A percentile compares a stretch with the other conserved stretches of the same genome.
Conservation (phyloP, 148 eudicot species). For the Cornus florida region DNA sequence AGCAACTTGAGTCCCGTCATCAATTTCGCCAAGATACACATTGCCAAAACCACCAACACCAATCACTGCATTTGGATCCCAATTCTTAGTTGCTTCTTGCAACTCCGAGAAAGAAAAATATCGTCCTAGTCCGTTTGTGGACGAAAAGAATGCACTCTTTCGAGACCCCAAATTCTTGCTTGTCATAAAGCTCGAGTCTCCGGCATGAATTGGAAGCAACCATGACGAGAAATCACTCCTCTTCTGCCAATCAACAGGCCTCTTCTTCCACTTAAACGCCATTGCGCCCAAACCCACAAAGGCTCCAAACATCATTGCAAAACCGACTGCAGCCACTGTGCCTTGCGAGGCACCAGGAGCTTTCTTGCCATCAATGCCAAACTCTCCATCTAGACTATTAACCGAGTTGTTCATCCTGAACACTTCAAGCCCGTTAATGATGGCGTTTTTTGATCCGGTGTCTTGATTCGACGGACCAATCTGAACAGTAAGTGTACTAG, state of each 20-base stretch:
- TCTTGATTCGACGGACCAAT: slow-evolving; percentile 54
- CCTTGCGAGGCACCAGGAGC: slow-evolving; percentile 21
- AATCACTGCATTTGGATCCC: slow-evolving; percentile 55
- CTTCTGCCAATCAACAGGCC: slow-evolving; percentile 84
- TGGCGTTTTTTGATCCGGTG: slow-evolving; percentile 53
- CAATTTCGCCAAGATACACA: slow-evolving; percentile 67
- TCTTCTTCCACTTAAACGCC: slow-evolving; percentile 80
- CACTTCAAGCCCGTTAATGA: slow-evolving; percentile 72
- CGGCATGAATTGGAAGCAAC: slow-evolving; percentile 78
- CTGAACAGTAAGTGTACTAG: slow-evolving; percentile 45
- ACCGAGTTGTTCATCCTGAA: slow-evolving; percentile 72
- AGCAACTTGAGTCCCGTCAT: slow-evolving; percentile 61
- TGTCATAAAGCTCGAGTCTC: slow-evolving; percentile 52
- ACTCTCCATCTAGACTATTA: slow-evolving; percentile 71
- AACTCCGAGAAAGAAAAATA: slow-evolving; percentile 66
- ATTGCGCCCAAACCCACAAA: slow-evolving; percentile 85
- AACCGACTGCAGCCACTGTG: slow-evolving; percentile 77
- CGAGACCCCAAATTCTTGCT: slow-evolving; percentile 64
- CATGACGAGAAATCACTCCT: slow-evolving; percentile 81
- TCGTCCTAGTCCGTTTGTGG: slow-evolving; percentile 66
- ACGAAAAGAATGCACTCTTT: slow-evolving; percentile 49
- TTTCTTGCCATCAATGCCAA: slow-evolving; percentile 50
- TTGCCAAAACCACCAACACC: slow-evolving; percentile 93
- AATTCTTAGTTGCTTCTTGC: slow-evolving; percentile 69
- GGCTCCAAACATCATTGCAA: slow-evolving; percentile 96